A percentile compares a stretch with the other conserved stretches of the same genome.
phyloP scores from a whole-genome alignment of 1,284 basidiomycete genomes.

The Pseudozyma sp. region DNA sequence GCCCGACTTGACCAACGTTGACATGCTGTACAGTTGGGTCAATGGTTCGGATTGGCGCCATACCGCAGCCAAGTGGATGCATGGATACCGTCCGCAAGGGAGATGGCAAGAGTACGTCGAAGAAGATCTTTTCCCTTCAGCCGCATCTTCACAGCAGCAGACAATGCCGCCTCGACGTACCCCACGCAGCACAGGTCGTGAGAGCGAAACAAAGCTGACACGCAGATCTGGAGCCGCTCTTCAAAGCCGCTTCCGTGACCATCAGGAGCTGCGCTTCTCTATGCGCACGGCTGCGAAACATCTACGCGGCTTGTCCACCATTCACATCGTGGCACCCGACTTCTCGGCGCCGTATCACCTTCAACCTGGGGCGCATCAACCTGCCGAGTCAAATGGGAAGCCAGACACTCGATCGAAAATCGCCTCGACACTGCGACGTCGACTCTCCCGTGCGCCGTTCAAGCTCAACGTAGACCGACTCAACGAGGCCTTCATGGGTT shows the following conservation, averaged over 20 bases:
- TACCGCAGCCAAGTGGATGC: slow-evolving; percentile 32
- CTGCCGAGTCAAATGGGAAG: neutral
- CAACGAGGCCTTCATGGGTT: slow-evolving; percentile 26
- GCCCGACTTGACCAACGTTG: slow-evolving; percentile 26
- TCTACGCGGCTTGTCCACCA: slow-evolving; percentile 35
- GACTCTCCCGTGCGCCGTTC: slow-evolving; percentile 12
- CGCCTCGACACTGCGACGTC: neutral
- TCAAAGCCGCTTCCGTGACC: slow-evolving; percentile 52
- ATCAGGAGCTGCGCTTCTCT: slow-evolving; percentile 52
- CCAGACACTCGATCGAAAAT: neutral
- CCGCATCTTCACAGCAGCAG: neutral
- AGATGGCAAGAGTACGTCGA: slow-evolving; percentile 46
- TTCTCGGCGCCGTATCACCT: slow-evolving; percentile 47
- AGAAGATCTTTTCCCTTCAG: slow-evolving; percentile 33
- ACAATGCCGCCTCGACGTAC: neutral
- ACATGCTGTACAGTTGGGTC: slow-evolving; percentile 49
- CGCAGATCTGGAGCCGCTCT: slow-evolving; percentile 12
- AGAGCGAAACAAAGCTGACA: neutral
- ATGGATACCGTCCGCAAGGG: slow-evolving; percentile 28
- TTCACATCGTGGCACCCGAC: slow-evolving; percentile 56
- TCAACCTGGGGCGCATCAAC: slow-evolving; percentile 26
- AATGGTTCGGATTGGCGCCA: slow-evolving; percentile 54
- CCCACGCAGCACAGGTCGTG: neutral
- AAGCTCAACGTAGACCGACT: slow-evolving; percentile 20
- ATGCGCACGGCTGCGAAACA: slow-evolving; percentile 41